Evolutionary conservation across 257 asterid species (phyloP).

Genomic region (Solanum medicagineum): DNA sequence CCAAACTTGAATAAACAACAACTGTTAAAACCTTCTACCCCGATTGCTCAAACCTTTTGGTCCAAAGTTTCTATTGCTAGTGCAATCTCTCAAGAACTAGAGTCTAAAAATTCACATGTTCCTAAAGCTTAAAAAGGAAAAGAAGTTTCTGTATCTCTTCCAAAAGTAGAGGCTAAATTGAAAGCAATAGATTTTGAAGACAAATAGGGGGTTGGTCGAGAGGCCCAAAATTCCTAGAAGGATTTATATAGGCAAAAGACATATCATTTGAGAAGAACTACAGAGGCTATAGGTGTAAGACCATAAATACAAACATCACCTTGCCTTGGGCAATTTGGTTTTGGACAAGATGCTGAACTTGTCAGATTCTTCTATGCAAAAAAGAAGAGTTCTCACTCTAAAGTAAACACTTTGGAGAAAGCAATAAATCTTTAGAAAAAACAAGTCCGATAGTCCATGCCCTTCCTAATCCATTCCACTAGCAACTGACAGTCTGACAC

Average conservation of each 20-base stretch:
- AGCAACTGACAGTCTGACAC: neutral
- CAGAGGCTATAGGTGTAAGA: conserved; percentile 49
- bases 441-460: conserved; percentile 8
- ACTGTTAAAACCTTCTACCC: conserved; percentile 3
- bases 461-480: conserved; percentile 1
- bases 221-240: conserved; percentile 32
- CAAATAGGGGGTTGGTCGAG: conserved; percentile 23
- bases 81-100: conserved; percentile 4
- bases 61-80: neutral
- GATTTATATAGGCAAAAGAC: conserved; percentile 57
- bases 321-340: conserved; percentile 58
- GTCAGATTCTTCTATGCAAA: conserved; percentile 25
- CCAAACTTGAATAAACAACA: conserved; percentile 10
- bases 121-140: too few species aligned
- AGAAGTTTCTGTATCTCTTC: conserved; percentile 7
- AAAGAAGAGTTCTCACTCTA: neutral
- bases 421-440: conserved; percentile 10
- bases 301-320: conserved; percentile 52
- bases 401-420: conserved; percentile 15
- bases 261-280: conserved; percentile 50
- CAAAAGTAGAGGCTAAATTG: conserved; percentile 26
- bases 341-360: conserved; percentile 38
- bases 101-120: neutral
- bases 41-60: conserved; percentile 8
- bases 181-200: conserved; percentile 23